These are phyloP conservation scores for Forsythia viridissima DNA, from an alignment of 257 asterid species.

Conservation along the genomic window DNA sequence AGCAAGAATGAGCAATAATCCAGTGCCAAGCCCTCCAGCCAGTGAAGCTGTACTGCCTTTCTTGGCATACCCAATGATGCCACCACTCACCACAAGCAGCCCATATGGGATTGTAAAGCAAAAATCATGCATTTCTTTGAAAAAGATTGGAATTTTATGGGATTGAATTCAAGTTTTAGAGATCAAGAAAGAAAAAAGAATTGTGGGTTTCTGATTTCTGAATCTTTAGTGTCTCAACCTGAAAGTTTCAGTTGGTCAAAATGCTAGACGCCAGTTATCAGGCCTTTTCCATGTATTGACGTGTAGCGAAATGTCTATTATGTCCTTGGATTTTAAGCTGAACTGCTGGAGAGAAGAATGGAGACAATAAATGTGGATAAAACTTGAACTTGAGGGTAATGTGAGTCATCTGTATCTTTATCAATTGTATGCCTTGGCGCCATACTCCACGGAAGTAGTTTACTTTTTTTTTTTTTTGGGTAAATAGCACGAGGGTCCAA, in stretches of 20 bases:
- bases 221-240: not conserved
- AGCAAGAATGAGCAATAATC: constrained; percentile 71
- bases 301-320: not conserved
- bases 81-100: constrained; percentile 68
- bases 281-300: no score
- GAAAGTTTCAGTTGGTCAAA: not conserved
- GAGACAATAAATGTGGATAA: no score
- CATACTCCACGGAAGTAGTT: no score
- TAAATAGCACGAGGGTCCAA: no score
- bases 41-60: constrained; percentile 87
- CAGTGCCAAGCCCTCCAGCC: constrained; percentile 84
- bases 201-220: not conserved
- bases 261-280: not conserved
- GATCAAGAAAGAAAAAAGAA: not conserved
- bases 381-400: no score
- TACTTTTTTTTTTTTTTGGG: no score
- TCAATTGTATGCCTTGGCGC: no score
- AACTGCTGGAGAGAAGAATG: no score
- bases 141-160: constrained; percentile 10
- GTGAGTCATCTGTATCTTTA: no score
- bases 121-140: constrained; percentile 81
- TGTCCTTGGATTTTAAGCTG: not conserved
- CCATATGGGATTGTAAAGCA: constrained; percentile 99
- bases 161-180: not conserved
- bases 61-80: constrained; percentile 73